Evolutionary conservation across 225 moss, liverwort and hornwort genomes (phyloP).

Genomic region (Thuidium tamariscinum): DNA sequence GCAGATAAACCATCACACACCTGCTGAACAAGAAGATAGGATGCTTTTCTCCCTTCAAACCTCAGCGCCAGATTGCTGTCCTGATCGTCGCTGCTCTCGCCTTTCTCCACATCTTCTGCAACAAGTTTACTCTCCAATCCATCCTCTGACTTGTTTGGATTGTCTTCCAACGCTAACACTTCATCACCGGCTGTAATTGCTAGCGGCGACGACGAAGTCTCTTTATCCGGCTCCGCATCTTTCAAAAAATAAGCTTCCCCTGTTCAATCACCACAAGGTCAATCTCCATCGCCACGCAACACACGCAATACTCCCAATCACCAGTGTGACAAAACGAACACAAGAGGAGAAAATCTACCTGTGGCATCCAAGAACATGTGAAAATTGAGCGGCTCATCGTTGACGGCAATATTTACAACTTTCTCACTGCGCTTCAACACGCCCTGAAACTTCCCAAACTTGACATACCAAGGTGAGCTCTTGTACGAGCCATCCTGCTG

Average conservation of each 20-base stretch:
- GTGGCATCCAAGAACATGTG: constrained; percentile 89
- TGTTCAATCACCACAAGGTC: constrained; percentile 11
- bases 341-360: constrained; percentile 9
- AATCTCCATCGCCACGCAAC: neutral
- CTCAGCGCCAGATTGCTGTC: constrained; percentile 62
- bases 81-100: constrained; percentile 71
- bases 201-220: constrained; percentile 27
- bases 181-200: constrained; percentile 60
- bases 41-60: constrained; percentile 81
- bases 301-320: neutral
- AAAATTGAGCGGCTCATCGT: constrained; percentile 73
- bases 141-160: constrained; percentile 25
- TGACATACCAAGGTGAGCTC: constrained; percentile 98
- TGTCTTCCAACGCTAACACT: constrained; percentile 23
- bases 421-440: constrained; percentile 88
- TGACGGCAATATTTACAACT: constrained; percentile 79
- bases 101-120: constrained; percentile 34
- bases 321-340: neutral
- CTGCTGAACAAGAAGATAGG: constrained; percentile 68
- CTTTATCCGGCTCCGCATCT: constrained; percentile 55
- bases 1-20: constrained; percentile 22
- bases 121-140: constrained; percentile 24
- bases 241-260: constrained; percentile 96
- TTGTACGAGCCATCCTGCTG: constrained; percentile 97
- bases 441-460: constrained; percentile 98